These are phyloP conservation scores for Tricholoma saponaceum DNA, from an alignment of 768 basidiomycete species.

Conservation along the genomic window DNA sequence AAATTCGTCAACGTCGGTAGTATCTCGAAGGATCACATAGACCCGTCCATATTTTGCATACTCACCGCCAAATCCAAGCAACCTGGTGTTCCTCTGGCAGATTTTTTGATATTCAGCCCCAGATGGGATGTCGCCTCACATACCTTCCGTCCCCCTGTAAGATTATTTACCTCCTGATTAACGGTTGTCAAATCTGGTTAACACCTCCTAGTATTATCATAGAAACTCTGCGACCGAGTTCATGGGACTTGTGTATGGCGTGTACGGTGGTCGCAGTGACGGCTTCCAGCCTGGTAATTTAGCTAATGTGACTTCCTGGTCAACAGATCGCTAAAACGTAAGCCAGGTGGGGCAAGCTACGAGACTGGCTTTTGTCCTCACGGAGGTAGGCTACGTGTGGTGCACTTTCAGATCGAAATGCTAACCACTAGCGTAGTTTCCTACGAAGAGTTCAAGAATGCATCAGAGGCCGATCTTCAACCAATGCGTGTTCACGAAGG, in stretches of 20 bases:
- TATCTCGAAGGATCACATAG: conserved; percentile 66
- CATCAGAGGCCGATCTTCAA: conserved; percentile 44
- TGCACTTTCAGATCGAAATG: neutral
- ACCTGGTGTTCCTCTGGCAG: conserved; percentile 52
- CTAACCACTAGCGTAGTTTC: conserved; percentile 33
- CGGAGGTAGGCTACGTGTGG: conserved; percentile 37
- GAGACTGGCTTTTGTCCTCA: conserved; percentile 65
- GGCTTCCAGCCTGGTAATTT: conserved; percentile 51
- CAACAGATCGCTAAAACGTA: neutral
- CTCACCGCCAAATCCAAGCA: conserved; percentile 63
- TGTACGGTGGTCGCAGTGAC: conserved; percentile 60
- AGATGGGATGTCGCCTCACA: conserved; percentile 59
- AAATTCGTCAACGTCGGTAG: conserved; percentile 62
- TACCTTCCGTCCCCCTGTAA: conserved; percentile 59
- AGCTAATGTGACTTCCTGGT: neutral
- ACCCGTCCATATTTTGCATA: conserved; percentile 66
- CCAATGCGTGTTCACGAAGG: conserved; percentile 52
- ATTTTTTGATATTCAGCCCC: conserved; percentile 61
- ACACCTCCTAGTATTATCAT: conserved; percentile 49
- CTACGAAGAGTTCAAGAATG: conserved; percentile 58
- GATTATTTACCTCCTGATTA: conserved; percentile 8
- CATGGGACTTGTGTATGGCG: conserved; percentile 62
- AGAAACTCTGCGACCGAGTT: conserved; percentile 61
- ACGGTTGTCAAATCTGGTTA: neutral
- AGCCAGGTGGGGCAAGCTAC: conserved; percentile 48